Evolutionary conservation across 805 yeast genomes (phyloP), one percentile per base, ranked within the genome.

Genomic region (Barnettozyma populi): DNA sequence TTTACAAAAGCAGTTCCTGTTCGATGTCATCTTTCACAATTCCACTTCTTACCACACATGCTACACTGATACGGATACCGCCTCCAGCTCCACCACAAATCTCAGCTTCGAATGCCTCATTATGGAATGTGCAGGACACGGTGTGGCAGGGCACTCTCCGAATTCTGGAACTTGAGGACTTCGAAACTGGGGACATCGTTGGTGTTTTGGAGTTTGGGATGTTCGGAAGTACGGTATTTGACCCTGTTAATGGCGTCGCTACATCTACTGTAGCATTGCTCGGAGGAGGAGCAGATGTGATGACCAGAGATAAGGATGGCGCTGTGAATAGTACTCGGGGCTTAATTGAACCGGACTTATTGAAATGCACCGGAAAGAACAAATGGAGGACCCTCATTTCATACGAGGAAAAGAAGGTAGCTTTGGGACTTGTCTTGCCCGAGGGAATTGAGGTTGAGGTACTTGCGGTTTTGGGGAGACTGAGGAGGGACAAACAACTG

Each of bases 211-310:
- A 46, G 19, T 23, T 50, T 14, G 43, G 57, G 29, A 47, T 65
- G 43, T 69, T 73, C 52, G 75, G 74, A 0, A 47, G 38, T 9
- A 68, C 71, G 2, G 66, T 62, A 5, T 70, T 66, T 47, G 56
- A 55, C 24, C 50, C 50, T 20, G 36, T 37, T 3, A 21, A 8
- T 16, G 24, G 27, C 11, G 41, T 37, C 11, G 27, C 7, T 7
- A 21, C 29, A 5, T 21, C 27, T 20, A 3, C 41, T 7, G 16
- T 19, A 29, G 18, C 18, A 23, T 8, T 23, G 27, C n/a, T n/a
- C n/a, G 37, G 11, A 4, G 37, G 14, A 18, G 16, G 23, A 35
- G 14, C 37, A 29, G 29, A 23, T 23, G 25, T 25, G 29, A 10
- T 7, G 9, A 29, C 4, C 16, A 29, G 32, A 11, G 37, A n/a